Percentiles rank a stretch among this genome's conserved stretches.
These are phyloP conservation scores for Ambrosiella cleistominuta DNA, from an alignment of 2,329 filamentous ascomycete species.

Conservation along the genomic window DNA sequence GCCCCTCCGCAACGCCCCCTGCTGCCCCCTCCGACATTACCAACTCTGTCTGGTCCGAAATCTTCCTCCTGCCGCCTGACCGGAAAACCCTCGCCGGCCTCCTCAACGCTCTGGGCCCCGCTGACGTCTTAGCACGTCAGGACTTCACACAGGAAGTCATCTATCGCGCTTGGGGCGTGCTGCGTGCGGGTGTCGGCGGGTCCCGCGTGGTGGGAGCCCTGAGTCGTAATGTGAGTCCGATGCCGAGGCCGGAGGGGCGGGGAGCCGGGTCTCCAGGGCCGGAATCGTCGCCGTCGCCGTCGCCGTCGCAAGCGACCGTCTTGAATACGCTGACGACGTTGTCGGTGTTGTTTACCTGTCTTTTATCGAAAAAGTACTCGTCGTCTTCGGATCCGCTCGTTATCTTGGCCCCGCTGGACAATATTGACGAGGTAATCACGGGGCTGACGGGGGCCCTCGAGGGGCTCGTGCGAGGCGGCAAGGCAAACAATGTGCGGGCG, in stretches of 20 bases:
- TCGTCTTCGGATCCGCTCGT: conserved; percentile 87
- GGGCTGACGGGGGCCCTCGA: conserved; percentile 78
- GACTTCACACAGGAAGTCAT: conserved; percentile 68
- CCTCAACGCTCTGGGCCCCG: conserved; percentile 51
- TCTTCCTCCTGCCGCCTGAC: conserved; percentile 81
- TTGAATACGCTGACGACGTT: conserved; percentile 39
- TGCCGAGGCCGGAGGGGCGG: neutral
- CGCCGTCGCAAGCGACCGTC: neutral
- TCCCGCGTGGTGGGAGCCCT: conserved; percentile 30
- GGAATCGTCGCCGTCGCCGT: neutral
- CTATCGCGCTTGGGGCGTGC: conserved; percentile 42
- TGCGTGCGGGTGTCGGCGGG: conserved; percentile 20
- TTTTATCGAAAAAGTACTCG: conserved; percentile 78
- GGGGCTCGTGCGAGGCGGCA: conserved; percentile 60
- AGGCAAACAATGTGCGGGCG: conserved; percentile 15
- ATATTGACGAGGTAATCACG: conserved; percentile 71
- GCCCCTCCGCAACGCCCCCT: conserved; percentile 36
- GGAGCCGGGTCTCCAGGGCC: neutral
- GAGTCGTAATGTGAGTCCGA: conserved; percentile 20
- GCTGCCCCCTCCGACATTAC: conserved; percentile 51
- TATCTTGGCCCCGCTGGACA: conserved; percentile 72
- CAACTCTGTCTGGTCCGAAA: conserved; percentile 90
- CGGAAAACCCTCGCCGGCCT: conserved; percentile 47
- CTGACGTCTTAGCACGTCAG: conserved; percentile 61
- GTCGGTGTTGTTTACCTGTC: conserved; percentile 65